These are phyloP conservation scores for Zygosaccharomyces pseudobailii DNA, from an alignment of 1,139 yeast species.

Conservation along the genomic window DNA sequence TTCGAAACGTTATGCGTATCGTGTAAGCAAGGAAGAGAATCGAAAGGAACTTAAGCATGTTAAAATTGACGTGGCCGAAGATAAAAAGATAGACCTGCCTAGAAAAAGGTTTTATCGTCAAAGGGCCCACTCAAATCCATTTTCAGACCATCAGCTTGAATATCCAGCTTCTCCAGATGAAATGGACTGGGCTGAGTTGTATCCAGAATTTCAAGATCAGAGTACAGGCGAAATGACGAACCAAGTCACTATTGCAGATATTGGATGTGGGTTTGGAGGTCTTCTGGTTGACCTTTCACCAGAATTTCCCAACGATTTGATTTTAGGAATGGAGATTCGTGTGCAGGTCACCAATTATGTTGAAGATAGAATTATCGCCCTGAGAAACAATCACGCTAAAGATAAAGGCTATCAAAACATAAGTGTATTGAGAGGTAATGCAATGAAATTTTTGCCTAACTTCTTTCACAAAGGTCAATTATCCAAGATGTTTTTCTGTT, in stretches of 20 bases:
- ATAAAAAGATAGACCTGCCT: conserved; percentile 48
- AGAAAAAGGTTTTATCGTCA: conserved; percentile 89
- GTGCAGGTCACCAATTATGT: conserved; percentile 97
- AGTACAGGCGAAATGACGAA: conserved; percentile 42
- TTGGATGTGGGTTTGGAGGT: conserved; percentile 99
- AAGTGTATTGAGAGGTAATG: conserved; percentile 87
- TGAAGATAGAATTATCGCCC: conserved; percentile 88
- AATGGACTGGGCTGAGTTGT: conserved; percentile 83
- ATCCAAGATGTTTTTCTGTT: conserved; percentile 91
- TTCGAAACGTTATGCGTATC: conserved; percentile 32
- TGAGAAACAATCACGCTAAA: conserved; percentile 45
- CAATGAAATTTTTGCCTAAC: conserved; percentile 95
- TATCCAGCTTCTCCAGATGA: conserved; percentile 75
- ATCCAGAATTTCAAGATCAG: conserved; percentile 54
- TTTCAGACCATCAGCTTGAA: conserved; percentile 87
- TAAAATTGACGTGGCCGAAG: conserved; percentile 27
- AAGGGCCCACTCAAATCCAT: conserved; percentile 96
- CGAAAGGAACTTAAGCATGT: conserved; percentile 40
- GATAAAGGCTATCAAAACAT: conserved; percentile 62
- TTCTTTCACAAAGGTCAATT: conserved; percentile 79
- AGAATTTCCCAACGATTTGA: conserved; percentile 63
- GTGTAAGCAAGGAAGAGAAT: conserved; percentile 35
- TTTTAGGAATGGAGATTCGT: conserved; percentile 94
- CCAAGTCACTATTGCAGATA: conserved; percentile 84
- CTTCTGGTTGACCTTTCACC: conserved; percentile 76